Evolutionary conservation across 2,329 filamentous ascomycete species (phyloP).

Genomic region (Diplocarpon rosae): DNA sequence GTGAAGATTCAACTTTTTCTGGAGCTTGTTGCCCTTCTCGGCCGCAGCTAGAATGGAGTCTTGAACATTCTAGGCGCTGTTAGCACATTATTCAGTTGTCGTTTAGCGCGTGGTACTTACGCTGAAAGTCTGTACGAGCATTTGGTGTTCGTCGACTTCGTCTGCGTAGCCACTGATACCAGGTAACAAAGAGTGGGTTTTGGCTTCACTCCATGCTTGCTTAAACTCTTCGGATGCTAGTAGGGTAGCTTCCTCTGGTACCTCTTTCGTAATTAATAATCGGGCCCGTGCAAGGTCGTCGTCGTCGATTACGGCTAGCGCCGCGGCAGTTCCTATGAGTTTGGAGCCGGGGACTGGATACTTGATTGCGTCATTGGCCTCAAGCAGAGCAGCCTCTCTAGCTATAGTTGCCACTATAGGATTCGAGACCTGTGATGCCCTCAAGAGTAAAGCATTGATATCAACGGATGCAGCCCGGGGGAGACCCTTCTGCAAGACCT

Average conservation of each 20-base stretch:
- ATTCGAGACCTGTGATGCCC: conserved; percentile 49
- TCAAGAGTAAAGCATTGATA: conserved; percentile 53
- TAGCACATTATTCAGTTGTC: conserved; percentile 7
- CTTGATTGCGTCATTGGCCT: conserved; percentile 69
- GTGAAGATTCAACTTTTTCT: conserved; percentile 84
- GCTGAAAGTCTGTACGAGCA: conserved; percentile 52
- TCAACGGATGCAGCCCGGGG: conserved; percentile 70
- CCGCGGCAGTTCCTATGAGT: conserved; percentile 48
- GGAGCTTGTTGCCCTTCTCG: conserved; percentile 72
- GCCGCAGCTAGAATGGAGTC: conserved; percentile 63
- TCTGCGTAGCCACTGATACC: conserved; percentile 76
- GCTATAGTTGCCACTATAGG: conserved; percentile 60
- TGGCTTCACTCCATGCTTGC: conserved; percentile 40
- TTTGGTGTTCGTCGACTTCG: conserved; percentile 35
- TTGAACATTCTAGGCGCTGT: conserved; percentile 48
- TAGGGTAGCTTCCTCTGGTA: conserved; percentile 38
- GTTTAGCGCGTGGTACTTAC: conserved; percentile 34
- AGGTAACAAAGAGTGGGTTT: conserved; percentile 51
- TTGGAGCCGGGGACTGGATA: conserved; percentile 61
- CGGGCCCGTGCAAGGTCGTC: conserved; percentile 62
- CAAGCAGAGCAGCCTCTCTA: conserved; percentile 64
- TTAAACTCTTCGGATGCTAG: conserved; percentile 42
- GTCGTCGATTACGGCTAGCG: conserved; percentile 58
- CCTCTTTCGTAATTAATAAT: conserved; percentile 48
- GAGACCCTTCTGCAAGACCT: conserved; percentile 78